Evolutionary conservation across 2,329 filamentous ascomycete genomes (phyloP).

Genomic region (Trichoderma koningiopsis): DNA sequence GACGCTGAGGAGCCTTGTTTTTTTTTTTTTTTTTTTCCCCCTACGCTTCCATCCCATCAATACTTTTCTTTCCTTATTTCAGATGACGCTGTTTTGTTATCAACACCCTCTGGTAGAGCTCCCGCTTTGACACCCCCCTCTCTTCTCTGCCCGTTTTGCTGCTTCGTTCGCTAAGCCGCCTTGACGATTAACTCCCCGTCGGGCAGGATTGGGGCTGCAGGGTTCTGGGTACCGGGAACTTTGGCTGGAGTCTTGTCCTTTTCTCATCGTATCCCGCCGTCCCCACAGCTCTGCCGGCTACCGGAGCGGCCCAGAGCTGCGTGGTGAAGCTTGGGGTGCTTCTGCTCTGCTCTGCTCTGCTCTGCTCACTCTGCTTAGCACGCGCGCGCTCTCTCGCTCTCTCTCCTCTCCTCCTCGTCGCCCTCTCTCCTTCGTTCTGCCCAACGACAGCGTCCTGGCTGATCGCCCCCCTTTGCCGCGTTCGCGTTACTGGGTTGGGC

Average conservation of each 20-base stretch:
- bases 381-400: neutral
- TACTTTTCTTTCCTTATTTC: neutral
- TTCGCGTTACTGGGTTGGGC: slow-evolving; percentile 22
- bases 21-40: slow-evolving; percentile 9
- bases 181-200: slow-evolving; percentile 7
- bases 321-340: slow-evolving; percentile 14
- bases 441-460: slow-evolving; percentile 28
- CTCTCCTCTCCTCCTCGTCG: neutral
- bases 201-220: slow-evolving; percentile 24
- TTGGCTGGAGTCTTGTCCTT: slow-evolving; percentile 16
- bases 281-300: slow-evolving; percentile 25
- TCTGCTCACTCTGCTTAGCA: neutral
- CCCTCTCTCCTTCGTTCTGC: slow-evolving; percentile 20
- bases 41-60: neutral
- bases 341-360: neutral
- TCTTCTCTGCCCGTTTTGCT: slow-evolving; percentile 16
- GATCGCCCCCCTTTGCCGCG: slow-evolving; percentile 26
- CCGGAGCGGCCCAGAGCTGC: slow-evolving; percentile 15
- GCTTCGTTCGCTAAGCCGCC: slow-evolving; percentile 13
- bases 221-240: slow-evolving; percentile 20
- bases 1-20: neutral
- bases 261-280: slow-evolving; percentile 12
- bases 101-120: slow-evolving; percentile 2
- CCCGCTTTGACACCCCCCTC: slow-evolving; percentile 1
- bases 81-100: neutral